Conservation (phyloP, 2,329 filamentous ascomycete species). For the Acarospora socialis region DNA sequence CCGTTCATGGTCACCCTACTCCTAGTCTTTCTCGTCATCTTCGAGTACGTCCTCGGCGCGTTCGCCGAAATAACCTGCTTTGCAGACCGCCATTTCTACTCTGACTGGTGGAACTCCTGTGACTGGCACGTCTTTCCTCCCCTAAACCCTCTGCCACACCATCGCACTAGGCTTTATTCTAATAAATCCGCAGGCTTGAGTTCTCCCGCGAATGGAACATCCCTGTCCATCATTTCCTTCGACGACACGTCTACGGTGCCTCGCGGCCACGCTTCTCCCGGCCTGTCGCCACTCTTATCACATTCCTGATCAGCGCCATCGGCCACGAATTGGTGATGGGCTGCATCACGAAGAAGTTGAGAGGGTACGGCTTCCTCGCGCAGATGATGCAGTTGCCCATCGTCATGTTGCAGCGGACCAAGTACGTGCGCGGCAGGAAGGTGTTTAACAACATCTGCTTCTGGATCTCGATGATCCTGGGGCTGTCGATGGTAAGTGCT, state of each 20-base stretch:
- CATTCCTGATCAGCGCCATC: slow-evolving; percentile 77
- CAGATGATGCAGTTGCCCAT: slow-evolving; percentile 97
- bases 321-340: slow-evolving; percentile 95
- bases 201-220: slow-evolving; percentile 96
- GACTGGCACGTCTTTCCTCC: slow-evolving; percentile 26
- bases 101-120: slow-evolving; percentile 52
- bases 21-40: slow-evolving; percentile 93
- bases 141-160: slow-evolving; percentile 34
- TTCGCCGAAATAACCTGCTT: slow-evolving; percentile 92
- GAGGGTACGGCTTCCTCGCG: slow-evolving; percentile 83
- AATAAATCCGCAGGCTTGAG: slow-evolving; percentile 53
- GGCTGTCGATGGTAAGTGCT: slow-evolving; percentile 57
- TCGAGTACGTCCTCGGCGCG: slow-evolving; percentile 88
- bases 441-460: slow-evolving; percentile 82
- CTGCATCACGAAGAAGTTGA: slow-evolving; percentile 91
- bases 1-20: slow-evolving; percentile 95
- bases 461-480: slow-evolving; percentile 84
- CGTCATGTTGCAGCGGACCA: slow-evolving; percentile 74
- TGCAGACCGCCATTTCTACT: slow-evolving; percentile 87
- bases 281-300: slow-evolving; percentile 68
- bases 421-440: slow-evolving; percentile 56
- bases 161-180: slow-evolving; percentile 26
- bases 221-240: slow-evolving; percentile 91
- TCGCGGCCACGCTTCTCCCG: slow-evolving; percentile 63
- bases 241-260: slow-evolving; percentile 84